Evolutionary conservation across 1,284 basidiomycete species (phyloP).

Genomic region (Vanrija humicola): DNA sequence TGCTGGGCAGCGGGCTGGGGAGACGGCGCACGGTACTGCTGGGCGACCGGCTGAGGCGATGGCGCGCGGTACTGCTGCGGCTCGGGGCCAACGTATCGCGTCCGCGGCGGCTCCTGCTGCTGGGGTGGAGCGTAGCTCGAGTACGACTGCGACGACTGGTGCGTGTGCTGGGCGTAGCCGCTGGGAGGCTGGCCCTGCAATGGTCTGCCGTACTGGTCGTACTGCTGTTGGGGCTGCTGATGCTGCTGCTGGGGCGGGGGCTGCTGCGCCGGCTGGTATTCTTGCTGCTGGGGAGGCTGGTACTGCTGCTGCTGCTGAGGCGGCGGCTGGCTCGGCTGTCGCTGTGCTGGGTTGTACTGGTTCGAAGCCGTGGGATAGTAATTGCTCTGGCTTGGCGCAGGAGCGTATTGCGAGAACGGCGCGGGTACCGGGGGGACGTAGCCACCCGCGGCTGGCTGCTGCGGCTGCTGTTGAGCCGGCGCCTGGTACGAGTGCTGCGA

Average conservation of each 20-base stretch:
- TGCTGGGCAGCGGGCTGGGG: slow-evolving; percentile 20
- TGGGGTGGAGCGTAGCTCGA: not conserved
- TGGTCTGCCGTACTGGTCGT: not conserved
- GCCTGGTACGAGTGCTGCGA: slow-evolving; percentile 4
- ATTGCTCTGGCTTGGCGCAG: slow-evolving; percentile 1
- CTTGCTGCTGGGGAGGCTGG: slow-evolving; percentile 13
- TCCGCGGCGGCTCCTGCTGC: slow-evolving; percentile 8
- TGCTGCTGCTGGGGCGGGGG: not conserved
- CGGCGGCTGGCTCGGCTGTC: slow-evolving; percentile 18
- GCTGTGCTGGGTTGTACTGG: slow-evolving; percentile 39
- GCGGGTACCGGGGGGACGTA: slow-evolving; percentile 5
- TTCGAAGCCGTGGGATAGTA: slow-evolving; percentile 16
- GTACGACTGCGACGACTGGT: slow-evolving; percentile 21
- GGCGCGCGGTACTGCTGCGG: slow-evolving; percentile 13
- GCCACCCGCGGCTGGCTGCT: slow-evolving; percentile 8
- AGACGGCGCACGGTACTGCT: slow-evolving; percentile 3
- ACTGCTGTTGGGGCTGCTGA: not conserved
- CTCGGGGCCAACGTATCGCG: slow-evolving; percentile 4
- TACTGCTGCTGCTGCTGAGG: slow-evolving; percentile 21
- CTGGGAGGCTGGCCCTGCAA: not conserved
- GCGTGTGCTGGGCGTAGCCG: slow-evolving; percentile 52
- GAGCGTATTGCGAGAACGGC: not conserved
- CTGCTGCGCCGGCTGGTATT: not conserved
- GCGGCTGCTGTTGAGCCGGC: slow-evolving; percentile 1
- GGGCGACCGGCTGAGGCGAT: not conserved